Evolutionary conservation across 805 yeast species (phyloP).

Genomic region (Saturnispora quitensis): DNA sequence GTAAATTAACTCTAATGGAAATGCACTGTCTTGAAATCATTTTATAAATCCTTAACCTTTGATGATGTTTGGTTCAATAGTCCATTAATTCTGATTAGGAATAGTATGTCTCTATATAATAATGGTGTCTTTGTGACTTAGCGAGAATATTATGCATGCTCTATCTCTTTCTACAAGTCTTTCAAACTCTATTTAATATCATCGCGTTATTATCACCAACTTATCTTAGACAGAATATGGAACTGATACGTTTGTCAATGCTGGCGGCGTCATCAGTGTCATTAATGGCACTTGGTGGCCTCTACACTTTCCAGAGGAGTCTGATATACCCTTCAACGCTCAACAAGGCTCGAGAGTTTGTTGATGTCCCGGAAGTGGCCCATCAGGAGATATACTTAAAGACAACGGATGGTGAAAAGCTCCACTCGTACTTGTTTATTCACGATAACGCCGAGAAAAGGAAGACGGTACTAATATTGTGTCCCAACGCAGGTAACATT

Average conservation of each 20-base stretch:
- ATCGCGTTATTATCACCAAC: neutral
- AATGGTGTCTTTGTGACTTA: no score
- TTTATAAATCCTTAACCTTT: no score
- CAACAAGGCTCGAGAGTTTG: conserved; percentile 62
- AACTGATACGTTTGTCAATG: neutral
- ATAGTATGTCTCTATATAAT: no score
- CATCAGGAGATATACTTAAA: conserved; percentile 51
- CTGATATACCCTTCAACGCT: conserved; percentile 79
- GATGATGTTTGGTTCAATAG: no score
- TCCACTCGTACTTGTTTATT: conserved; percentile 56
- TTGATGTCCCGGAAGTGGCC: conserved; percentile 72
- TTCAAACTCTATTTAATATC: neutral
- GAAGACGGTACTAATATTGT: conserved; percentile 47
- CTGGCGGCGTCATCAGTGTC: conserved; percentile 10
- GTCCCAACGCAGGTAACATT: conserved; percentile 95
- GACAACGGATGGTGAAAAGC: conserved; percentile 61
- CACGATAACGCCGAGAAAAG: conserved; percentile 55
- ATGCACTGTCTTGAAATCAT: no score
- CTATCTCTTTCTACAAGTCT: no score
- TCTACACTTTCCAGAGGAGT: conserved; percentile 21
- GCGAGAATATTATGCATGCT: no score
- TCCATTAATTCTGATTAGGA: no score
- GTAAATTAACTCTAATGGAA: no score
- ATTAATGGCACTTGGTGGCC: conserved; percentile 12
- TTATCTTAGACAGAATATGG: neutral